These are phyloP conservation scores for Aotearoamyces nothofagi DNA, from an alignment of 2,329 filamentous ascomycete species.

Conservation along the genomic window DNA sequence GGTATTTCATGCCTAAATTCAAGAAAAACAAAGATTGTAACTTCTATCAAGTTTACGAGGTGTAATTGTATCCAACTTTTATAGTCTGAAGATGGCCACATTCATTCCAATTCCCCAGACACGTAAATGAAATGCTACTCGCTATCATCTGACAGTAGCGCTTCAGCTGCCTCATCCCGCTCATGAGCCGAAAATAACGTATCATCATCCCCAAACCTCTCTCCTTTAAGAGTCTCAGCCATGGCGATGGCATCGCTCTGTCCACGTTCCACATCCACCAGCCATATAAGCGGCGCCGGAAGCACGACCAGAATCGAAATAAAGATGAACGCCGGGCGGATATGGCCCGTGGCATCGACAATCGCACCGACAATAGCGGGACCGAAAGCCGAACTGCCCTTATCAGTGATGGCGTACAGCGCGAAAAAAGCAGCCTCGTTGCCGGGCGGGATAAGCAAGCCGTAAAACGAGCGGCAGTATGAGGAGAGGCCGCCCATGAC, in stretches of 20 bases:
- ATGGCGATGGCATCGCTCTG: slow-evolving; percentile 51
- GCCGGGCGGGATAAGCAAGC: slow-evolving; percentile 82
- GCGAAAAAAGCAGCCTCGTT: slow-evolving; percentile 94
- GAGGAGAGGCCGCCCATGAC: slow-evolving; percentile 84
- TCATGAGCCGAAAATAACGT: too few species aligned
- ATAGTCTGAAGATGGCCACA: too few species aligned
- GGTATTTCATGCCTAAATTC: too few species aligned
- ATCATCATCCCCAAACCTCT: background rate
- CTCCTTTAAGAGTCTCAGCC: slow-evolving; percentile 22
- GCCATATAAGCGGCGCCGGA: slow-evolving; percentile 68
- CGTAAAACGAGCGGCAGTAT: slow-evolving; percentile 84
- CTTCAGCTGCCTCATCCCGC: too few species aligned
- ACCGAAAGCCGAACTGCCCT: slow-evolving; percentile 85
- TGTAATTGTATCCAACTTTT: too few species aligned
- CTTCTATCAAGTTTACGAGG: too few species aligned
- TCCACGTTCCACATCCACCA: slow-evolving; percentile 71
- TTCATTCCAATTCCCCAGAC: too few species aligned
- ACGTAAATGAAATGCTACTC: too few species aligned
- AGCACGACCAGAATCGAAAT: slow-evolving; percentile 66
- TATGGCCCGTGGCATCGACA: slow-evolving; percentile 67
- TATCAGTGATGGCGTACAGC: slow-evolving; percentile 92
- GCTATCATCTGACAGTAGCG: too few species aligned
- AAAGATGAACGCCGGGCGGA: slow-evolving; percentile 82
- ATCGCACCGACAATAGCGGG: slow-evolving; percentile 86
- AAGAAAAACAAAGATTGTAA: too few species aligned